Conservation (phyloP, 163 green algal genomes). For the Smithsoniella earleae region DNA sequence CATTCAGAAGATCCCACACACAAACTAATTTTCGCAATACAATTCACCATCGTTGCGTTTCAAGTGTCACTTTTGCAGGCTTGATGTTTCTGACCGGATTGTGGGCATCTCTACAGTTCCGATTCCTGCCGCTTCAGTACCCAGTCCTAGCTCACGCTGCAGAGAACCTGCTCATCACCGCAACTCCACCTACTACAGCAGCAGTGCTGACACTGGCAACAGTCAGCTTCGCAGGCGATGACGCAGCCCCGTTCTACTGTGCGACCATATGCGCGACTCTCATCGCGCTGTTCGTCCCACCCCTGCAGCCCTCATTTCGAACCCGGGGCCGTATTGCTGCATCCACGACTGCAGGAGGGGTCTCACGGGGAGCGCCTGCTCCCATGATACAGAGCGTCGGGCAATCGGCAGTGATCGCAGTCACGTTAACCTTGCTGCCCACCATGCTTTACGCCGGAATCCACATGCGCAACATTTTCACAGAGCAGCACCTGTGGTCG, state of each 20-base stretch:
- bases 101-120: conserved; percentile 29
- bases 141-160: conserved; percentile 26
- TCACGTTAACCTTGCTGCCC: neutral
- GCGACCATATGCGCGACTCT: neutral
- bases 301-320: conserved; percentile 6
- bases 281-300: conserved; percentile 12
- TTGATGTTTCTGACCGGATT: conserved; percentile 11
- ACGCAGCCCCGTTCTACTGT: neutral
- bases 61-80: conserved; percentile 6
- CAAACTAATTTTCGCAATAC: neutral
- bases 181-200: neutral
- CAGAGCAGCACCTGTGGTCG: neutral
- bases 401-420: neutral
- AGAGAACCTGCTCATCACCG: conserved; percentile 28
- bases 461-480: neutral
- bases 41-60: too few relatives aligned
- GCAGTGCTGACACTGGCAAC: neutral
- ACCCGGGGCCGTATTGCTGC: conserved; percentile 3
- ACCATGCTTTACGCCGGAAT: conserved; percentile 18
- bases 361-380: neutral
- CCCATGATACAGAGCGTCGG: neutral
- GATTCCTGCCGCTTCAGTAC: conserved; percentile 12
- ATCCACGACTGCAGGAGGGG: neutral
- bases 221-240: neutral
- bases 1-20: neutral